Evolutionary conservation across 495 filamentous ascomycete genomes (phyloP), one percentile per base, ranked within the genome.

Genomic region (Penicillium longicatenatum): DNA sequence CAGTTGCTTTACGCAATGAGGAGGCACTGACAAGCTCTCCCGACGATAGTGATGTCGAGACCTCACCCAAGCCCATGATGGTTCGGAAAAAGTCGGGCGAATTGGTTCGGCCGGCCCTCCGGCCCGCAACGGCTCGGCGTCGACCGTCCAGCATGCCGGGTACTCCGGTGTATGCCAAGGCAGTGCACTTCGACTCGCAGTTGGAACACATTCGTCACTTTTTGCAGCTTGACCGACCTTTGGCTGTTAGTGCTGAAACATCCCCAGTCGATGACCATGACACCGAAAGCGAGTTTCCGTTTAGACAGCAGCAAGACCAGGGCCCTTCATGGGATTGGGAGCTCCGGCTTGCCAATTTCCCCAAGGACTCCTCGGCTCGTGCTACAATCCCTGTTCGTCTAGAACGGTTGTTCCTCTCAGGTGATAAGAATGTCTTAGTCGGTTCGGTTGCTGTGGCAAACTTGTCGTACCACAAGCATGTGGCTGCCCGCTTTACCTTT

Each of bases 1-100:
- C 84, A 14, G 83, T 89, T 54, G 64, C 77, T 33, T 72, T 70
- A 42, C 78, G 76, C 56, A 79, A 81, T 3, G 67, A 80, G 22
- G 83, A 86, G 54, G 82, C 79, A 31, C 76, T 82, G 44, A 83
- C 77, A 9, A 78, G 72, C 41, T 90, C 88, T 0, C 86, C 88
- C 21, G 84, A 88, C 35, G 86, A 85, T 39, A 86, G 82, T 57
- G 83, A 87, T 62, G 76, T 76, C 16, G 80, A 78, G 4, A 16
- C n/a, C 21, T 45, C 41, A 61, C 70, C 72, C 41, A 93, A 90
- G 73, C 92, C 92, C 20, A 85, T 85, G 20, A 91, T 98, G 86
- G 86, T 98, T 51, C 86, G 94, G 54, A 98, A 98, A 80, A 98
- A 98, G 81, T 98, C 94, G 39, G 94, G 94, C 22, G 94, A 98